These are phyloP conservation scores for Stylonectria norvegica DNA, from an alignment of 2,329 filamentous ascomycete species.

Conservation along the genomic window DNA sequence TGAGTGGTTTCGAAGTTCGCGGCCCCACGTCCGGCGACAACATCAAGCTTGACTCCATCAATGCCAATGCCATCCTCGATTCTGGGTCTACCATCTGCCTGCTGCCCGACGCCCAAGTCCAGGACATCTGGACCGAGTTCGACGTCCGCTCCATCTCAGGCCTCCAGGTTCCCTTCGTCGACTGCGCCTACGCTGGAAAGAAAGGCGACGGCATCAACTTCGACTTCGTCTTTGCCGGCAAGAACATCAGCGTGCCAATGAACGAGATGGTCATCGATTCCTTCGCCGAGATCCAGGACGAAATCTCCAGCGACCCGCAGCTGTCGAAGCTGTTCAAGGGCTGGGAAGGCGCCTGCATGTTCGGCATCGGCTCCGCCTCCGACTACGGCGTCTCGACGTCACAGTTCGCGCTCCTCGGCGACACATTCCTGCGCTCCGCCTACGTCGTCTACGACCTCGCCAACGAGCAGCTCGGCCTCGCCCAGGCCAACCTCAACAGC, in stretches of 20 bases:
- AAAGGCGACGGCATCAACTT: constrained; percentile 45
- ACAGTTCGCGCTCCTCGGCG: constrained; percentile 50
- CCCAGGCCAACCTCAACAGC: constrained; percentile 50
- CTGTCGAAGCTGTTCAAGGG: constrained; percentile 33
- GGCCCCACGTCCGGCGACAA: constrained; percentile 24
- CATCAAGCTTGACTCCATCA: constrained; percentile 35
- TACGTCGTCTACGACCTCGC: constrained; percentile 56
- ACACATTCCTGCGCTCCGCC: constrained; percentile 55
- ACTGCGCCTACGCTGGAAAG: constrained; percentile 47
- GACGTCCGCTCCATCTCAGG: constrained; percentile 43
- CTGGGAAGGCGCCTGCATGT: constrained; percentile 48
- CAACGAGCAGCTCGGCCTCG: constrained; percentile 49
- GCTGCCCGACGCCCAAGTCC: constrained; percentile 58
- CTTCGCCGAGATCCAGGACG: constrained; percentile 36
- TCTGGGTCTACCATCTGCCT: constrained; percentile 70
- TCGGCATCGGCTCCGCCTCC: constrained; percentile 48
- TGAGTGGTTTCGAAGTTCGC: constrained; percentile 38
- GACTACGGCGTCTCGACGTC: constrained; percentile 29
- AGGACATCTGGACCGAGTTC: constrained; percentile 49
- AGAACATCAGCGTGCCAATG: constrained; percentile 48
- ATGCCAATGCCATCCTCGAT: constrained; percentile 63
- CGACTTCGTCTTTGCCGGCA: constrained; percentile 49
- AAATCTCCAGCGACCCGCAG: constrained; percentile 38
- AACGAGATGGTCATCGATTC: constrained; percentile 50
- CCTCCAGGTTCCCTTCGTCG: constrained; percentile 47